phyloP scores from a whole-genome alignment of 2,329 filamentous ascomycete genomes.

The Teratosphaeria pseudoeucalypti region DNA sequence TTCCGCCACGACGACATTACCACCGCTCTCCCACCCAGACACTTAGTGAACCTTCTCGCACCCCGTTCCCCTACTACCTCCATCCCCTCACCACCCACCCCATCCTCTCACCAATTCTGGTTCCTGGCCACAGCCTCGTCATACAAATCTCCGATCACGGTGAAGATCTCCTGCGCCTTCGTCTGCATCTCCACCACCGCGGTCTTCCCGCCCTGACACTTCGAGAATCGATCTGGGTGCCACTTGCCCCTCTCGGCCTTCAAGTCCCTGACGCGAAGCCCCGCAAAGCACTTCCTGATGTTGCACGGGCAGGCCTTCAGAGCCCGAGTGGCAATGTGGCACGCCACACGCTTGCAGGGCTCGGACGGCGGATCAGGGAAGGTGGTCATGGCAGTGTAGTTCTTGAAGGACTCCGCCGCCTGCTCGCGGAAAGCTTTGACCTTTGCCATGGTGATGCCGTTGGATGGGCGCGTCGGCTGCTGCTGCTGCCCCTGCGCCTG shows the following conservation, averaged over 20 bases:
- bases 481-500: not conserved
- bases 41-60: not conserved
- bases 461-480: not conserved
- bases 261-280: not conserved
- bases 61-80: too few species aligned
- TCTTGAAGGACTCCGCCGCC: not conserved
- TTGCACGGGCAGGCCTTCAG: not conserved
- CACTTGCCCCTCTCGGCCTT: not conserved
- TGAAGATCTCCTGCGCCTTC: not conserved
- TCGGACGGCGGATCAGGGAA: not conserved
- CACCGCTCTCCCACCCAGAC: not conserved
- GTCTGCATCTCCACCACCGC: not conserved
- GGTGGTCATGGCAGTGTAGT: not conserved
- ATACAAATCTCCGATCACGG: not conserved
- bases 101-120: not conserved
- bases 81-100: too few species aligned
- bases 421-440: not conserved
- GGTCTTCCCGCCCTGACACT: not conserved
- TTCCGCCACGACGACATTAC: not conserved
- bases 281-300: not conserved
- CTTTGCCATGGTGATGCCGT: not conserved
- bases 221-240: not conserved
- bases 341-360: not conserved
- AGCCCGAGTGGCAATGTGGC: not conserved
- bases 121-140: not conserved